These are phyloP conservation scores for Stevia rebaudiana DNA, from an alignment of 140 eudicot genomes.

Conservation along the genomic window DNA sequence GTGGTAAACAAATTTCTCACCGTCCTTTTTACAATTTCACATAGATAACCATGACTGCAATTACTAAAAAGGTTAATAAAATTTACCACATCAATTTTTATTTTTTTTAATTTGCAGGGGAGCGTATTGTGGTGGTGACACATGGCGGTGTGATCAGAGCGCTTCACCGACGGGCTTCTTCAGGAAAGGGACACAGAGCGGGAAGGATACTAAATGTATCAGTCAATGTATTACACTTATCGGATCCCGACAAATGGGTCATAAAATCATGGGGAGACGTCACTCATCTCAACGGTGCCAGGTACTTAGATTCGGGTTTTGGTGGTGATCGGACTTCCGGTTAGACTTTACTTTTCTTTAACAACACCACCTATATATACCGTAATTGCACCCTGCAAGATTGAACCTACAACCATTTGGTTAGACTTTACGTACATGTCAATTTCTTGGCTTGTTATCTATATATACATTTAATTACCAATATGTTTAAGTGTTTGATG, in stretches of 20 bases:
- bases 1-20: conserved; percentile 35
- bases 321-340: conserved; percentile 80
- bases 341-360: conserved; percentile 22
- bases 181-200: conserved; percentile 19
- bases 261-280: conserved; percentile 51
- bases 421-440: conserved; percentile 33
- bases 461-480: conserved; percentile 16
- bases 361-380: too few relatives aligned
- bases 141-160: conserved; percentile 84
- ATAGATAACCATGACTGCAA: background rate
- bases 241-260: conserved; percentile 54
- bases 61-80: background rate
- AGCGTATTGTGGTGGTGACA: conserved; percentile 39
- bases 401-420: conserved; percentile 16
- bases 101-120: conserved; percentile 46
- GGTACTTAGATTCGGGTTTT: conserved; percentile 62
- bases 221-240: conserved; percentile 54
- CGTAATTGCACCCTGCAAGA: too few relatives aligned
- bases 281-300: conserved; percentile 54
- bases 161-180: conserved; percentile 57
- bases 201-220: conserved; percentile 68
- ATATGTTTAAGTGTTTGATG: conserved; percentile 9
- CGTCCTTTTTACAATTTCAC: background rate
- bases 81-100: too few relatives aligned
- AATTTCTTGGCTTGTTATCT: conserved; percentile 17